These are phyloP conservation scores for Viola odorata DNA, from an alignment of 345 rosid species.

Conservation along the genomic window DNA sequence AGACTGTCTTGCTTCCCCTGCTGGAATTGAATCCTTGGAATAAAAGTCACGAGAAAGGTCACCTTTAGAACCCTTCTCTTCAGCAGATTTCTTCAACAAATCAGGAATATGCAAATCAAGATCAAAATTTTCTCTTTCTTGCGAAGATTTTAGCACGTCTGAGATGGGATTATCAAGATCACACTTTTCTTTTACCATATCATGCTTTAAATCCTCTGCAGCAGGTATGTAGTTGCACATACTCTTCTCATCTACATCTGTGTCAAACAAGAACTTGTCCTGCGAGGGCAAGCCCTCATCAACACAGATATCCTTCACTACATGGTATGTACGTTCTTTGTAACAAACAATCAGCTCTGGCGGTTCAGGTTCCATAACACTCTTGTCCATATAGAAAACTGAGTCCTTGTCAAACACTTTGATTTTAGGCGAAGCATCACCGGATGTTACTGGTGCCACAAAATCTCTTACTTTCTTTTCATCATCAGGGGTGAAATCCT, in stretches of 20 bases:
- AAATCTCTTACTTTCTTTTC: conserved; percentile 18
- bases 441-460: conserved; percentile 12
- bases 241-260: conserved; percentile 24
- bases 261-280: conserved; percentile 48
- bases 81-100: neutral
- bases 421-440: conserved; percentile 15
- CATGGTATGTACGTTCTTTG: conserved; percentile 47
- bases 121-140: conserved; percentile 13
- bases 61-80: conserved; percentile 7
- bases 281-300: conserved; percentile 63
- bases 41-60: neutral
- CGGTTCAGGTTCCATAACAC: conserved; percentile 40
- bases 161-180: conserved; percentile 10
- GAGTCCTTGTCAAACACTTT: conserved; percentile 32
- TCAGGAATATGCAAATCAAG: neutral
- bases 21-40: conserved; percentile 10
- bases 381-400: conserved; percentile 50
- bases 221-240: conserved; percentile 11
- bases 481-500: conserved; percentile 17
- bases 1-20: conserved; percentile 15
- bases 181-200: conserved; percentile 6
- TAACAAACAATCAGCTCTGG: conserved; percentile 71
- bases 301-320: conserved; percentile 69
- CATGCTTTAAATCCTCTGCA: conserved; percentile 22
- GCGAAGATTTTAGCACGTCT: conserved; percentile 19